A percentile compares a stretch with the other conserved stretches of the same genome.
Evolutionary conservation across 2,329 filamentous ascomycete genomes (phyloP).

Genomic region (Lecanicillium sp.): DNA sequence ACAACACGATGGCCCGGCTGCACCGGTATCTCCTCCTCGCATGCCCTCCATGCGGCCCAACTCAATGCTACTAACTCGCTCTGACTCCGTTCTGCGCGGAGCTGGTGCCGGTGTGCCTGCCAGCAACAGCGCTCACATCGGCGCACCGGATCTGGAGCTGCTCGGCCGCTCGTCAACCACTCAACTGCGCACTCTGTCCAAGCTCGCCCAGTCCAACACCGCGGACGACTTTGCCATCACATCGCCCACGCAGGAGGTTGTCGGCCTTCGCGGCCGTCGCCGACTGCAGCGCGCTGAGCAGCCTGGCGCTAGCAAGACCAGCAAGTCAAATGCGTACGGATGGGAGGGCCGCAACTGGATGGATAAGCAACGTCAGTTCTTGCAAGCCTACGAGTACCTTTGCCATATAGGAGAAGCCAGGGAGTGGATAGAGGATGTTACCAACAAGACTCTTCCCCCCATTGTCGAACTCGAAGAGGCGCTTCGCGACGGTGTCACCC

Average conservation of each 20-base stretch:
- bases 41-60: conserved; percentile 45
- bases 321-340: conserved; percentile 50
- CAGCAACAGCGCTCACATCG: conserved; percentile 41
- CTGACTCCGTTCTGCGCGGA: conserved; percentile 43
- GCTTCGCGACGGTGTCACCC: conserved; percentile 82
- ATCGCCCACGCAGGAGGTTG: conserved; percentile 75
- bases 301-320: conserved; percentile 38
- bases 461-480: conserved; percentile 94
- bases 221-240: conserved; percentile 77
- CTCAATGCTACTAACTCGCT: conserved; percentile 55
- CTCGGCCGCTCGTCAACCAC: conserved; percentile 85
- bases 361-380: conserved; percentile 94
- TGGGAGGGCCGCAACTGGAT: conserved; percentile 93
- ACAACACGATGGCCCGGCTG: conserved; percentile 36
- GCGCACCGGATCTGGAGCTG: conserved; percentile 68
- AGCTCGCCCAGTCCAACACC: conserved; percentile 67
- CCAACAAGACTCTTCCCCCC: conserved; percentile 76
- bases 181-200: conserved; percentile 81
- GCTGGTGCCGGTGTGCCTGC: conserved; percentile 28
- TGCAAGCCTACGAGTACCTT: conserved; percentile 96
- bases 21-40: conserved; percentile 38
- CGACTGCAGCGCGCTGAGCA: conserved; percentile 69
- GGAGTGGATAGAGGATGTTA: conserved; percentile 95
- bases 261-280: conserved; percentile 77
- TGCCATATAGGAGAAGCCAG: conserved; percentile 99